phyloP scores from a whole-genome alignment of 345 rosid genomes.

The Citrus glauca region DNA sequence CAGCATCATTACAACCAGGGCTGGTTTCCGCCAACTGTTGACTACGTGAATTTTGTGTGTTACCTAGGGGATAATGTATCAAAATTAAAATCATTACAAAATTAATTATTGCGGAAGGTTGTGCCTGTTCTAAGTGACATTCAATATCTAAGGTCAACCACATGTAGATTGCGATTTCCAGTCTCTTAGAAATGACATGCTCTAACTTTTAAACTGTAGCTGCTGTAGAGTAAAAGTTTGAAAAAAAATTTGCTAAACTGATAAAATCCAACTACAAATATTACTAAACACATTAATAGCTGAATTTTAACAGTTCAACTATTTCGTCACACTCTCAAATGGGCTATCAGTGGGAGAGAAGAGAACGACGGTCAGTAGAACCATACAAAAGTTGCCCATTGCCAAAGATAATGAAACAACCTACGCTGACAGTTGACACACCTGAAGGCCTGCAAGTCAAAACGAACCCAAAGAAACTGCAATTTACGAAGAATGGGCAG shows the following conservation, averaged over 20 bases:
- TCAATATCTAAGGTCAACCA: slow-evolving; percentile 57
- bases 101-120: neutral
- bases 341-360: slow-evolving; percentile 10
- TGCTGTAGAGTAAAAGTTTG: accelerated
- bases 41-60: slow-evolving; percentile 69
- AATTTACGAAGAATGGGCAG: slow-evolving; percentile 39
- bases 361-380: slow-evolving; percentile 36
- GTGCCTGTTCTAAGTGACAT: slow-evolving; percentile 38
- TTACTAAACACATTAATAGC: accelerated
- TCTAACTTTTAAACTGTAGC: accelerated
- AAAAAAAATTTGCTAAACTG: no score
- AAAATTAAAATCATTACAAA: no score
- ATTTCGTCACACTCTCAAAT: no score
- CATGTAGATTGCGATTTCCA: slow-evolving; percentile 56
- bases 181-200: neutral
- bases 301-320: accelerated
- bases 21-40: slow-evolving; percentile 53
- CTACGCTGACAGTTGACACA: slow-evolving; percentile 32
- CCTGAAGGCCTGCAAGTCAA: slow-evolving; percentile 15
- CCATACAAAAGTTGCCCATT: slow-evolving; percentile 42
- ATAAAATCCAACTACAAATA: accelerated
- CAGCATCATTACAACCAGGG: slow-evolving; percentile 24
- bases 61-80: slow-evolving; percentile 29
- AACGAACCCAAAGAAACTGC: slow-evolving; percentile 17
- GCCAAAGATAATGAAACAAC: slow-evolving; percentile 41